Base-by-base conservation (phyloP, 805 yeast species). In the Sugiyamaella smithiae region DNA sequence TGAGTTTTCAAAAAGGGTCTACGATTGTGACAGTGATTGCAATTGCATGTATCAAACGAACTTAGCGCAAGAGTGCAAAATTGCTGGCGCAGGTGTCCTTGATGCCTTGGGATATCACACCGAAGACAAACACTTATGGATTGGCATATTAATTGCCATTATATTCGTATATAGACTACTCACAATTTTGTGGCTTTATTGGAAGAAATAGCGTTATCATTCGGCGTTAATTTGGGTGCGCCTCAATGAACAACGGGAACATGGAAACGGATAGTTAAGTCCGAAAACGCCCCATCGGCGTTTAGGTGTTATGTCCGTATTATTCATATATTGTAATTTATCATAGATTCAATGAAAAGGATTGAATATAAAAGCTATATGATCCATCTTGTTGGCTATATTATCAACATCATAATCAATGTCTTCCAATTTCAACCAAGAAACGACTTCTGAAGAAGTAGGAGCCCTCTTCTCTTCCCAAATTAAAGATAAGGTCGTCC, bases 71-170 rank as follows among this genome's bases (percentile, higher is more conserved):
- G 63, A 64, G 48, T 69, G 74, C 52, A 52, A 58, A 48, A 65
- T 69, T 29, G 53, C 55, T 5, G 74, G 74, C 5, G 43, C 49
- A n/a, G 69, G 71, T 5, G 66, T 70, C 2, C 60, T 70, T 36
- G 44, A 58, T 23, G 46, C 54, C 32, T 46, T 67, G 38, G 74
- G 74, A 9, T 68, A 67, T 45, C 60, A 61, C 5, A 40, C 43
- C 0, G 49, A 57, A 12, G 49, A 66, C 22, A 61, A 59, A n/a
- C 69, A 66, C 4, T 52, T 64, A 22, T 70, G 73, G 72, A 53
- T 66, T 9, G 74, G 73, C 7, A 48, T 70, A 42, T 40, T 66
- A 51, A 38, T 69, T 26, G 67, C 56, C 14, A 53, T 69, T n/a
- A 66, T 64, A 4, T 55, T 65, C 37, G 7, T 43, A 7, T 32